Base-by-base conservation (phyloP, 768 basidiomycete genomes). In the Chiua virens region DNA sequence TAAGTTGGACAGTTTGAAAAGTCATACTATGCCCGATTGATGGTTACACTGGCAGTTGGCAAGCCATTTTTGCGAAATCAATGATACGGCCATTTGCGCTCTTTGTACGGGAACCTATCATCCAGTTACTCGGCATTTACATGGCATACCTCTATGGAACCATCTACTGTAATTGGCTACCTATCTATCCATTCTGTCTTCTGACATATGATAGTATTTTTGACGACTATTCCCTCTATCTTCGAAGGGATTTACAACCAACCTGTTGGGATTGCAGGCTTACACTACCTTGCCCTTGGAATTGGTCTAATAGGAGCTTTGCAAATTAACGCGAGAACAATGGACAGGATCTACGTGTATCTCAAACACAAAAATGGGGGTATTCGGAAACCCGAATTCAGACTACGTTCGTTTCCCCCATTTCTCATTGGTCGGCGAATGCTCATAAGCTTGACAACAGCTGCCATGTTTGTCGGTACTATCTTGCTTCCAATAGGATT, bases 231-330 rank as follows among this genome's bases (percentile, higher is more conserved):
- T 25, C 81, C 87, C 0, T 55, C 66, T 0, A 85, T 87, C 39
- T 89, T 82, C 56, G 64, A 72, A 45, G 67, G 70, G 4, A 64
- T 75, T 1, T 92, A 91, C 59, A 66, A 75, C 34, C 68, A 87
- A 62, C 53, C 62, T 0, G 65, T 77, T 10, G 85, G 87, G 5
- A 82, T 85, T 43, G 74, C 80, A 0, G 85, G 87, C 0, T 65
- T 90, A 27, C 74, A 90, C 58, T 93, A 89, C 56, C 71, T 91
- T 50, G 79, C 88, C 0, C 75, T 91, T 6, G 88, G 87, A 0
- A 18, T 86, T 2, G 89, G 89, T 3, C 69, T 89, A 15, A 59
- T 73, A 0, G 55, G 70, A 3, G 77, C 79, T 0, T 79, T 83
- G 1, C 75, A 82, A 60, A 14, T 78, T 11, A 85, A 82, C 50